Evolutionary conservation across 805 yeast species (phyloP), one percentile per base, ranked within the genome.

Genomic region (Candida taoyuanica): DNA sequence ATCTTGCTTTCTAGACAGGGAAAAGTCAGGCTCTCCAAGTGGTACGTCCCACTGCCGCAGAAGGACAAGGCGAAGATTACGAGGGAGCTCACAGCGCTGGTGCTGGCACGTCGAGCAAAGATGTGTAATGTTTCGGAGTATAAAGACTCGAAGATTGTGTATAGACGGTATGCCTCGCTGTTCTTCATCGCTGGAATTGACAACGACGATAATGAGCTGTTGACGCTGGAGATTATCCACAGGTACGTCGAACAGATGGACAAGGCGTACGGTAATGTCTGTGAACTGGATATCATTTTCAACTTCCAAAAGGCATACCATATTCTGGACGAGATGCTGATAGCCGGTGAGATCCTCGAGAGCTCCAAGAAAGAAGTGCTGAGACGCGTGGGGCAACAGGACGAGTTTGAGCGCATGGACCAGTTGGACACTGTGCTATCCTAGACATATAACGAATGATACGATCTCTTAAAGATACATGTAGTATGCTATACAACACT

Each of bases 171-270:
- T 57, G 98, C 98, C 1, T 85, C 96, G 33, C 67, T 93, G 40
- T 93, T 86, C 52, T 93, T 93, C 63, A 74, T 93, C 33, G 83
- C 86, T 27, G 96, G 96, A 0, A 77, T 89, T 19, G 93, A 84
- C 36, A 71, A 74, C 30, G 81, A 76, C 32, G 96, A 85, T 55
- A 93, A 93, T 59, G 98, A 93, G 59, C 69, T 93, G 46, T 63
- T 86, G 38, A 80, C 94, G 2, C 67, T 93, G 40, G 98, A 93
- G 55, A 67, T 84, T 14, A 81, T 93, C 36, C 98, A 93, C 59
- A 71, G 97, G 44, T 93, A 81, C 59, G 98, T 93, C 29, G 98
- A 93, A 60, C 88, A 86, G 48, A 87, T 93, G 96, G 98, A 93
- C 67, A 82, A 84, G 51, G 78, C 88, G 43, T 93, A 86, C 58